phyloP scores from a whole-genome alignment of 1,284 basidiomycete genomes.

The Porodaedalea pini region DNA sequence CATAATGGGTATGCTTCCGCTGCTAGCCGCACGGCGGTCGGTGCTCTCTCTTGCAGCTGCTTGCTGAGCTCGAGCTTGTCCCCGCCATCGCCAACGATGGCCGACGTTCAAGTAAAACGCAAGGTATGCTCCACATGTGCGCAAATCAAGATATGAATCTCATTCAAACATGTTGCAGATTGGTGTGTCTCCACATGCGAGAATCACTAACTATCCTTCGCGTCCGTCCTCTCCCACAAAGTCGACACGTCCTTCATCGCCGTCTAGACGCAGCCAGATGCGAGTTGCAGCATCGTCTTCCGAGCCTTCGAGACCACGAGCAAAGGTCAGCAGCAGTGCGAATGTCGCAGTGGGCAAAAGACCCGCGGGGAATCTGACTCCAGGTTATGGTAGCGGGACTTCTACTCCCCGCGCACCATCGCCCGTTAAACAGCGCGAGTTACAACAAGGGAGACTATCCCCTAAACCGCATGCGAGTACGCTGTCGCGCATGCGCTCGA shows the following conservation, averaged over 20 bases:
- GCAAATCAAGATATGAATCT: background rate
- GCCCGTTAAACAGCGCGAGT: slow-evolving; percentile 37
- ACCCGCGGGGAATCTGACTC: slow-evolving; percentile 28
- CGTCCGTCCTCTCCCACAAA: slow-evolving; percentile 21
- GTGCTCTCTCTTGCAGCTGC: too few species aligned
- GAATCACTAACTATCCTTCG: slow-evolving; percentile 32
- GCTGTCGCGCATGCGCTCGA: slow-evolving; percentile 23
- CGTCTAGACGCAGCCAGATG: slow-evolving; percentile 40
- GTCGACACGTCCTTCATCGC: slow-evolving; percentile 45
- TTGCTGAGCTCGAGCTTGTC: background rate
- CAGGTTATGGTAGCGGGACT: slow-evolving; percentile 24
- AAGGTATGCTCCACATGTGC: slow-evolving; percentile 10
- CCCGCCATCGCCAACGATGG: slow-evolving; percentile 9
- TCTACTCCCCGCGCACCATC: slow-evolving; percentile 37
- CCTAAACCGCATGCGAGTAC: slow-evolving; percentile 24
- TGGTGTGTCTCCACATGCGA: slow-evolving; percentile 31
- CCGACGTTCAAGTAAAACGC: slow-evolving; percentile 18
- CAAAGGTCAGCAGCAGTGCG: slow-evolving; percentile 58
- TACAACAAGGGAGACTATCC: slow-evolving; percentile 19
- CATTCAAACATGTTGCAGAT: slow-evolving; percentile 33
- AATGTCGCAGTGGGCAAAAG: slow-evolving; percentile 40
- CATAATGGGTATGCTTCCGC: background rate
- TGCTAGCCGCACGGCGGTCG: background rate
- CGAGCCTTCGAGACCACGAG: slow-evolving; percentile 42
- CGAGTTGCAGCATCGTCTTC: slow-evolving; percentile 34